phyloP scores from a whole-genome alignment of 78 protist genomes.

The Dictyostelium intermedium region DNA sequence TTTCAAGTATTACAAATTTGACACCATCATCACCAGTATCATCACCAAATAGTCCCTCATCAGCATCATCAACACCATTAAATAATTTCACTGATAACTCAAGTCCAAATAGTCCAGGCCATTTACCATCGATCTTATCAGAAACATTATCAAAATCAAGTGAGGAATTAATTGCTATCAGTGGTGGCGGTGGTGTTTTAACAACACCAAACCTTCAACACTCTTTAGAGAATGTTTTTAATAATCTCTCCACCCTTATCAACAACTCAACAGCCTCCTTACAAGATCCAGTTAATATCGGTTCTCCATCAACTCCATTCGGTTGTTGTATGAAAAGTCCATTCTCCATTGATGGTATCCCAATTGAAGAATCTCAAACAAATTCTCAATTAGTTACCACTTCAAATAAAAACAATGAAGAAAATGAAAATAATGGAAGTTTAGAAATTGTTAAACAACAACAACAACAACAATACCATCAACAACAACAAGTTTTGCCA shows the following conservation, averaged over 20 bases:
- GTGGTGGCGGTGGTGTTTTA: background rate
- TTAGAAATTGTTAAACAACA: constrained; percentile 2
- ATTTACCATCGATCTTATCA: background rate
- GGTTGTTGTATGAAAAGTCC: constrained; percentile 55
- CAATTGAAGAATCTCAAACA: background rate
- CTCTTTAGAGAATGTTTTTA: constrained; percentile 33
- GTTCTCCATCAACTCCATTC: background rate
- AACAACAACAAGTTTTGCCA: constrained; percentile 28
- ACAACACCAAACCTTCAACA: background rate
- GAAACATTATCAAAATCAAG: background rate
- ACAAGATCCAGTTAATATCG: constrained; percentile 39
- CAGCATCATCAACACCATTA: constrained; percentile 4
- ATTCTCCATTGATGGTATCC: constrained; percentile 11
- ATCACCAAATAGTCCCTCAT: background rate
- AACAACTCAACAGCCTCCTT: background rate
- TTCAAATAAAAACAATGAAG: background rate
- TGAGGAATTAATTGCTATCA: background rate
- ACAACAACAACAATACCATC: constrained; percentile 29
- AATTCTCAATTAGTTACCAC: background rate
- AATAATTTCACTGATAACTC: background rate
- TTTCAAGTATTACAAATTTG: background rate
- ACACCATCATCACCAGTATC: background rate
- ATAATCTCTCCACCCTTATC: constrained; percentile 6
- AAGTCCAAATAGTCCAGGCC: constrained; percentile 7
- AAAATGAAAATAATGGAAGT: background rate